Evolutionary conservation across 352 stramenopile genomes (phyloP).

Genomic region (Sclerospora graminicola): DNA sequence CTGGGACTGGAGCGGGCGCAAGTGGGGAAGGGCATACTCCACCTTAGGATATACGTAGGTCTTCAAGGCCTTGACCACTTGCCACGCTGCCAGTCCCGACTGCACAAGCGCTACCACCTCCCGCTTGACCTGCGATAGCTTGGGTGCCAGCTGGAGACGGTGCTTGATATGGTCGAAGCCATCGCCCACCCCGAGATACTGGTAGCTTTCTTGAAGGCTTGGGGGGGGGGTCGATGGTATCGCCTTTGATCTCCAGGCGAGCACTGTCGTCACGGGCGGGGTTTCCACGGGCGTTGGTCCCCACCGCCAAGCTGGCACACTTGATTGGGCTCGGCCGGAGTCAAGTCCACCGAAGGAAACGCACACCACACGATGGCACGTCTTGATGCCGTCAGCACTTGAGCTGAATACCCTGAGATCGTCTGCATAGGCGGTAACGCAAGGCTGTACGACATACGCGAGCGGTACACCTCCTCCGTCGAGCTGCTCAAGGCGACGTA

Average conservation of each 20-base stretch:
- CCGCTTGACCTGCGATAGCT: slow-evolving; percentile 1
- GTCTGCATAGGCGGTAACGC: slow-evolving; percentile 1
- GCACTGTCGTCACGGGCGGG: slow-evolving; percentile 2
- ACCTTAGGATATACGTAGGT: slow-evolving; percentile 9
- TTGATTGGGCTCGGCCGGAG: slow-evolving; percentile 3
- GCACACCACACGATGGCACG: slow-evolving; percentile 1
- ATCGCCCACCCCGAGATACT: slow-evolving; percentile 3
- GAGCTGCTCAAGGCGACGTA: slow-evolving; percentile 1
- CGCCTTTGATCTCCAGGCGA: not conserved
- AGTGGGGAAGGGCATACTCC: slow-evolving; percentile 1
- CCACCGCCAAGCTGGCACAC: slow-evolving; percentile 4
- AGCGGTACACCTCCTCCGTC: slow-evolving; percentile 1
- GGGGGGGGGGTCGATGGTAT: not conserved
- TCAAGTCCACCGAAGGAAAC: slow-evolving; percentile 2
- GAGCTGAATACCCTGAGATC: slow-evolving; percentile 3
- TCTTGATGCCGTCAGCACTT: not conserved
- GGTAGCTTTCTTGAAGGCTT: not conserved
- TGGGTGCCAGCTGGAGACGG: slow-evolving; percentile 1
- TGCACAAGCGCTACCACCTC: slow-evolving; percentile 1
- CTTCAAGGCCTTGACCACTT: slow-evolving; percentile 11
- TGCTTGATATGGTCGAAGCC: slow-evolving; percentile 3
- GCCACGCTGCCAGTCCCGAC: slow-evolving; percentile 1
- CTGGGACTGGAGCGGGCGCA: not conserved
- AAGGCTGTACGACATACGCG: not conserved
- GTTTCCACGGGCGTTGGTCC: slow-evolving; percentile 4